Evolutionary conservation across 148 eudicot species (phyloP).

Genomic region (Bassia scoparia): DNA sequence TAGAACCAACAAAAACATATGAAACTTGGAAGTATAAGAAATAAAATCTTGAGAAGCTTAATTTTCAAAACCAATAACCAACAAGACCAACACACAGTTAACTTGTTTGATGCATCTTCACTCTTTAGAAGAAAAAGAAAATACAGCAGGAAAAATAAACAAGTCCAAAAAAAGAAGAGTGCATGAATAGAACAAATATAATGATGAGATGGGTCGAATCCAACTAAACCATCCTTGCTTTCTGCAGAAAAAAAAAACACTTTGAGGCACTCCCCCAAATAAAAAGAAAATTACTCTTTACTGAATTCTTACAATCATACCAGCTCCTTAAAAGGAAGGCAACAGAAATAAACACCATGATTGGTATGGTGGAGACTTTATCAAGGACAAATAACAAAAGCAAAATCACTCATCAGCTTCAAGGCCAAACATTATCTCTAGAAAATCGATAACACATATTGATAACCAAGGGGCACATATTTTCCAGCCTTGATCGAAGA

Average conservation of each 20-base stretch:
- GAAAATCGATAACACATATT: too few relatives aligned
- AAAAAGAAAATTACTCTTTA: too few relatives aligned
- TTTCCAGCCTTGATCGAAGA: not conserved
- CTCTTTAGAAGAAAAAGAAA: not conserved
- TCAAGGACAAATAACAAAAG: not conserved
- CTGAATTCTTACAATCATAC: too few relatives aligned
- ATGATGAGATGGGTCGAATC: too few relatives aligned
- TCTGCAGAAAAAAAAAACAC: too few relatives aligned
- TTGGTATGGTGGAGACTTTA: not conserved
- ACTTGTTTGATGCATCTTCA: not conserved
- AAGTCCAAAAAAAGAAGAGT: too few relatives aligned
- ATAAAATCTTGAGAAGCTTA: too few relatives aligned
- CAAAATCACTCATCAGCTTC: not conserved
- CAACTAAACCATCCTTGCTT: too few relatives aligned
- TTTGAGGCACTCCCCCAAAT: too few relatives aligned
- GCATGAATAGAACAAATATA: too few relatives aligned
- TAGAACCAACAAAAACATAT: not conserved
- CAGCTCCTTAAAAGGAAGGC: too few relatives aligned
- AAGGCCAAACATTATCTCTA: not conserved
- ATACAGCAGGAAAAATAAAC: not conserved
- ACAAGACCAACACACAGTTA: not conserved
- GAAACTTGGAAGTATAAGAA: not conserved
- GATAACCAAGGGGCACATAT: not conserved
- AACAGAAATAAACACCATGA: not conserved
- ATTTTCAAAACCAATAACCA: not conserved